Evolutionary conservation across 2,329 filamentous ascomycete genomes (phyloP).

Genomic region (Nannizzia gypsea): DNA sequence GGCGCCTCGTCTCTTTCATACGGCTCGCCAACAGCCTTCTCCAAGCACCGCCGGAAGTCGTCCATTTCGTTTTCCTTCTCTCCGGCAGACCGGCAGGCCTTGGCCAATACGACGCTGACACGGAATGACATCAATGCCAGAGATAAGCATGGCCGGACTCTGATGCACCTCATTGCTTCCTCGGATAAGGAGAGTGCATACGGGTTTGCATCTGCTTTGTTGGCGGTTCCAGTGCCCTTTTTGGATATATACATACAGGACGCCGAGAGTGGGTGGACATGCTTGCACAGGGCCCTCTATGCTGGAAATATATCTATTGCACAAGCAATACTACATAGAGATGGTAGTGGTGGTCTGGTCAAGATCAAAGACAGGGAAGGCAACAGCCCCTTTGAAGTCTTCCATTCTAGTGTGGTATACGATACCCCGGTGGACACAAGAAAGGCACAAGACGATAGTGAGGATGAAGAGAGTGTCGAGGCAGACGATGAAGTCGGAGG

Average conservation of each 20-base stretch:
- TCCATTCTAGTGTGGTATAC: conserved; percentile 66
- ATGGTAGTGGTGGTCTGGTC: conserved; percentile 62
- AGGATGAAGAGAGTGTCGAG: conserved; percentile 27
- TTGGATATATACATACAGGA: conserved; percentile 83
- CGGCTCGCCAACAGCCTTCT: conserved; percentile 23
- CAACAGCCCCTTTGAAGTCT: conserved; percentile 87
- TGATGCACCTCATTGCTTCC: conserved; percentile 74
- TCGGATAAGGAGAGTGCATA: conserved; percentile 58
- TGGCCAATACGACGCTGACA: conserved; percentile 30
- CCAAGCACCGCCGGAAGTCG: conserved; percentile 39
- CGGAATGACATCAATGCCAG: conserved; percentile 70
- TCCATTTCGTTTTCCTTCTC: background rate
- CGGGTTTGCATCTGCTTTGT: conserved; percentile 63
- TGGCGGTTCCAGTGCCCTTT: conserved; percentile 56
- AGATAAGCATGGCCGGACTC: conserved; percentile 67
- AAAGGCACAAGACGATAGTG: conserved; percentile 30
- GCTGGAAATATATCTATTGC: conserved; percentile 81
- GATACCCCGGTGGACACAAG: conserved; percentile 42
- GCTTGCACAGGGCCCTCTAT: conserved; percentile 81
- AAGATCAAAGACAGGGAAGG: conserved; percentile 95
- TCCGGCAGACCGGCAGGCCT: background rate
- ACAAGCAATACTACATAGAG: conserved; percentile 65
- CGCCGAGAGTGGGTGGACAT: conserved; percentile 88
- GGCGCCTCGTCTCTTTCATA: conserved; percentile 1
- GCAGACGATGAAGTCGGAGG: conserved; percentile 41